Evolutionary conservation across 2,329 filamentous ascomycete genomes (phyloP).

Genomic region (Alternaria novae-zelandiae): DNA sequence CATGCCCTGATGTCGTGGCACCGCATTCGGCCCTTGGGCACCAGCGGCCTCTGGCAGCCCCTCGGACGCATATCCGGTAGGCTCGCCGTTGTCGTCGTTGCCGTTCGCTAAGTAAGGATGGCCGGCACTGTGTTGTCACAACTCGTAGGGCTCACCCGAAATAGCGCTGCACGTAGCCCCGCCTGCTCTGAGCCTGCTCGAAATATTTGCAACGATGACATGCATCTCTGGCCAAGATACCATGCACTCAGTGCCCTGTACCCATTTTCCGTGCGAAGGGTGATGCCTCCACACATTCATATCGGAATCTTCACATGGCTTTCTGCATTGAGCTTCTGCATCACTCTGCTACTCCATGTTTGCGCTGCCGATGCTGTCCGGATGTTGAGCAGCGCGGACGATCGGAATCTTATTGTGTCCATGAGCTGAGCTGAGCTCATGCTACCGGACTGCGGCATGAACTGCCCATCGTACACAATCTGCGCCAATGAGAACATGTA

Average conservation of each 20-base stretch:
- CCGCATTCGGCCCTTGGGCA: slow-evolving; percentile 4
- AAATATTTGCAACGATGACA: slow-evolving; percentile 31
- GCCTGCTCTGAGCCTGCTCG: slow-evolving; percentile 23
- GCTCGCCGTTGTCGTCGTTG: neutral
- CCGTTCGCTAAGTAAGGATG: slow-evolving; percentile 15
- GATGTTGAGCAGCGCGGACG: neutral
- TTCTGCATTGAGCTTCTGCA: slow-evolving; percentile 17
- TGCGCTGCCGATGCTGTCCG: slow-evolving; percentile 1
- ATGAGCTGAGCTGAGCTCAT: slow-evolving; percentile 23
- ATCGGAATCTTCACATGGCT: slow-evolving; percentile 5
- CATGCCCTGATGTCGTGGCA: slow-evolving; percentile 6
- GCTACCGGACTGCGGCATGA: neutral
- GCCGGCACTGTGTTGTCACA: slow-evolving; percentile 9
- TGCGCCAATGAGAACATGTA: slow-evolving; percentile 6
- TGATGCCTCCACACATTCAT: neutral
- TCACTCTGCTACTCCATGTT: slow-evolving; percentile 16
- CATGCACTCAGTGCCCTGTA: slow-evolving; percentile 6
- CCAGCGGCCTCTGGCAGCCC: slow-evolving; percentile 5
- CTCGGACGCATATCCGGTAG: neutral
- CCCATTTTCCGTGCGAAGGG: slow-evolving; percentile 8
- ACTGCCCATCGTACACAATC: neutral
- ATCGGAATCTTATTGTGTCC: slow-evolving; percentile 17
- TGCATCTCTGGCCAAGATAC: slow-evolving; percentile 22
- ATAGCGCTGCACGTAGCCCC: slow-evolving; percentile 33
- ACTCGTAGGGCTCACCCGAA: slow-evolving; percentile 17